Base-by-base conservation (phyloP, 2,329 filamentous ascomycete species). In the Stemphylium vesicarium region DNA sequence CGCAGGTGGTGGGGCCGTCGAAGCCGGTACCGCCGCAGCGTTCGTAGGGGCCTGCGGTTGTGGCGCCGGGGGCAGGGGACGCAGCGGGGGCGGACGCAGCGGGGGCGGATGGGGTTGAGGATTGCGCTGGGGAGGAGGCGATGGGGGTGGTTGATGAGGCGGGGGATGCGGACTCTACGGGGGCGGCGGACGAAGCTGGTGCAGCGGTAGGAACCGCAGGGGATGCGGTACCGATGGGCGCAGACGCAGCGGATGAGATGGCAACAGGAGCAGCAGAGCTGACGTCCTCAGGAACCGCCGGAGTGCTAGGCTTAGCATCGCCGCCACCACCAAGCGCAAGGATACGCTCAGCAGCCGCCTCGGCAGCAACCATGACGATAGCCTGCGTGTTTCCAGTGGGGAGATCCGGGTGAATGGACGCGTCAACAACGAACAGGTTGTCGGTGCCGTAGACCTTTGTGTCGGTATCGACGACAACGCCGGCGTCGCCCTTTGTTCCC, bases 371-470 rank as follows among this genome's bases (percentile, higher is more conserved):
- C 69, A 89, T 85, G 62, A 89, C 84, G 35, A 85, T 82, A 1
- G 85, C 82, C 42, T 85, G 84, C 1, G 88, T 88, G 74, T 91
- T 91, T 15, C 86, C 85, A 0, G 86, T 86, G 2, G 86, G 81
- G 62, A 89, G 84, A 59, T 88, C 88, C 0, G 88, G 87, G 76
- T 89, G 88, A 20, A 80, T 76, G 0, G 74, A 78, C 1, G 76
- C 78, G 54, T 81, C 79, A 2, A 81, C 79, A 1, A 81, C 77
- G 43, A 79, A 75, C 5, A 81, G 63, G 32, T 79, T 79, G 40
- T 73, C 62, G 1, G 78, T 78, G 2, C 73, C 73, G 65, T 81
- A 68, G 4, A 83, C 81, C 38, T 80, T 77, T 46, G 81, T 68
- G 38, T 68, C 35, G 5, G 57, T 62, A 15, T 68, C 65, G 37